Evolutionary conservation across 129 eudicot genomes (phyloP), one percentile per base, ranked within the genome.

Genomic region (Flaveria ramosissima): DNA sequence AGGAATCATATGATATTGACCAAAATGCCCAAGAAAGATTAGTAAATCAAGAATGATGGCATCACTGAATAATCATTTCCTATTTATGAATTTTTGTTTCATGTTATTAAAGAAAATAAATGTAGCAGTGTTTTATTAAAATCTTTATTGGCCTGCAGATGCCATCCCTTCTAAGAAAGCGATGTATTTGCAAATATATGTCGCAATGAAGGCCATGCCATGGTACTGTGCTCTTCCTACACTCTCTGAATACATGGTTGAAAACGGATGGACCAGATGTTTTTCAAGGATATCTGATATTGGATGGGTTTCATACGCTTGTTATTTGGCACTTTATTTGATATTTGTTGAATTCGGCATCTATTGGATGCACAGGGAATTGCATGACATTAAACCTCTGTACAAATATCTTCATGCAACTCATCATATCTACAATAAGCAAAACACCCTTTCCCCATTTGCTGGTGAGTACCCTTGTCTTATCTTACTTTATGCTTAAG

Each of bases 131-230:
- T 36, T 36, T 17, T 4, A 77, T 21, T 23, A 30, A 39, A 62
- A 62, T 36, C 23, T 61, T 47, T 62, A 48, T 73, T 70, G 74
- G 20, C 10, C 72, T 81, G 26, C 86, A 92, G 97, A 92, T 76
- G 85, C 92, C 56, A 84, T 89, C 26, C 97, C 96, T 57, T 74
- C 97, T 43, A 89, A 65, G 23, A 85, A 76, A 64, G 87, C 96
- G 13, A 87, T 92, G 91, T 77, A 82, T 24, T 77, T 88, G 84
- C 98, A 93, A 74, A 93, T 93, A 80, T 80, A 57, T 68, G 97
- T 93, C 17, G 97, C 98, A 39, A 93, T 93, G 98, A 93, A 89
- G 88, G 98, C 98, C 8, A 93, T 93, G 97, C 98, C 98, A 62
- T 84, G 90, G 89, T 91, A 90, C 61, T 56, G 74, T 73, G 84